Base-by-base conservation (phyloP, 2,329 filamentous ascomycete genomes). In the Triangularia verruculosa region DNA sequence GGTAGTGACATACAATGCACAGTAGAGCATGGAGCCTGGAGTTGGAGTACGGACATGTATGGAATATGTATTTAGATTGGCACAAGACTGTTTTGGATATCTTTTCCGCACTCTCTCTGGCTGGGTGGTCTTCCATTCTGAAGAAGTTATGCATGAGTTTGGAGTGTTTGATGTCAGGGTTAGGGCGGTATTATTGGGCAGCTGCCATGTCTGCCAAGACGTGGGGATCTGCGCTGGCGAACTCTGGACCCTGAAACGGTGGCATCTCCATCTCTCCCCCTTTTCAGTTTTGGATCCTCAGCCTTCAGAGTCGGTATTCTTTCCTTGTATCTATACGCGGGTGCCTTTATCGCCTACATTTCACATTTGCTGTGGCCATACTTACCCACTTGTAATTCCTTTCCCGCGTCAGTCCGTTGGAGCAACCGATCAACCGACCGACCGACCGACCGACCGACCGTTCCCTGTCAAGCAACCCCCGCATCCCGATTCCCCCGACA, bases 1-100 rank as follows among this genome's bases (percentile, higher is more conserved):
- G 70, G 70, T 72, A 34, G 70, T 72, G 30, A 60, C 39, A 20
- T 20, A 4, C 17, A 20, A 6, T 20, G 39, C 39, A 20, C 20
- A 2, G 30, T 32, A 32, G 30, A 32, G 39, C n/a, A n/a, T 43
- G 34, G 34, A 43, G 34, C 34, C n/a, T n/a, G n/a, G n/a, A n/a
- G n/a, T n/a, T n/a, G n/a, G n/a, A n/a, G n/a, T n/a, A n/a, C n/a
- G n/a, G n/a, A n/a, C n/a, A n/a, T n/a, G n/a, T n/a, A 43, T 17
- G 11, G 34, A 43, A n/a, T 43, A 43, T 43, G 34, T 43, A n/a
- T 43, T 4, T 43, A 17, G 34, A 43, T 43, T 32, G 27, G 27
- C 27, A n/a, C n/a, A n/a, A n/a, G n/a, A n/a, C n/a, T 28, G 30
- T 32, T 32, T 32, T 32, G 30, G 30, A 32, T 32, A 32, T 32